Evolutionary conservation across 202 grass and related monocot genomes (phyloP).

Genomic region (Miscanthus sacchariflorus): DNA sequence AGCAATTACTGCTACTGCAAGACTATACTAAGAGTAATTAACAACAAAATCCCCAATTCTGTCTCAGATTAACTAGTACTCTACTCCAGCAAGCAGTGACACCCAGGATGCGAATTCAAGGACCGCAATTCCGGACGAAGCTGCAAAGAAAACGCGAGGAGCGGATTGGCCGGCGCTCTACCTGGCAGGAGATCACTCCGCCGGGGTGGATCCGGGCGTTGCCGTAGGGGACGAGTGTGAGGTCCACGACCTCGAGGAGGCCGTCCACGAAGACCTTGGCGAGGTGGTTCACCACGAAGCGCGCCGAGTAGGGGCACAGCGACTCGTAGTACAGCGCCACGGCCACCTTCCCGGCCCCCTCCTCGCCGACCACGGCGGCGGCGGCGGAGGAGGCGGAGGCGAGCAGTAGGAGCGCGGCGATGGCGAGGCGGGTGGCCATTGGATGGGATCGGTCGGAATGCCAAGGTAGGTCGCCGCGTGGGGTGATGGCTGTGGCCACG

Average conservation of each 20-base stretch:
- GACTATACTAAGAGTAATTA: background rate
- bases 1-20: background rate
- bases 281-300: constrained; percentile 69
- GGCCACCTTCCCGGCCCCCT: constrained; percentile 45
- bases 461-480: constrained; percentile 10
- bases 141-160: background rate
- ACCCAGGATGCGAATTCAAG: background rate
- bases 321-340: constrained; percentile 87
- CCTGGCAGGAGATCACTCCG: constrained; percentile 76
- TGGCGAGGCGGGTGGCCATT: constrained; percentile 29
- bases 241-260: constrained; percentile 58
- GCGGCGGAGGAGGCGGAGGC: background rate
- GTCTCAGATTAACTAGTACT: background rate
- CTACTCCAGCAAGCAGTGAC: background rate
- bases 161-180: background rate
- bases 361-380: background rate
- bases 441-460: background rate
- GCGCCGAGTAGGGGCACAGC: constrained; percentile 65
- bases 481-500: background rate
- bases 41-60: background rate
- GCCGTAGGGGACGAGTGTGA: constrained; percentile 81
- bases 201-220: constrained; percentile 60
- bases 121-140: background rate
- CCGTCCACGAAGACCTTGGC: constrained; percentile 57
- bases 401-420: constrained; percentile 45